These are phyloP conservation scores for Kwoniella newhampshirensis DNA, from an alignment of 768 basidiomycete genomes.

Conservation along the genomic window DNA sequence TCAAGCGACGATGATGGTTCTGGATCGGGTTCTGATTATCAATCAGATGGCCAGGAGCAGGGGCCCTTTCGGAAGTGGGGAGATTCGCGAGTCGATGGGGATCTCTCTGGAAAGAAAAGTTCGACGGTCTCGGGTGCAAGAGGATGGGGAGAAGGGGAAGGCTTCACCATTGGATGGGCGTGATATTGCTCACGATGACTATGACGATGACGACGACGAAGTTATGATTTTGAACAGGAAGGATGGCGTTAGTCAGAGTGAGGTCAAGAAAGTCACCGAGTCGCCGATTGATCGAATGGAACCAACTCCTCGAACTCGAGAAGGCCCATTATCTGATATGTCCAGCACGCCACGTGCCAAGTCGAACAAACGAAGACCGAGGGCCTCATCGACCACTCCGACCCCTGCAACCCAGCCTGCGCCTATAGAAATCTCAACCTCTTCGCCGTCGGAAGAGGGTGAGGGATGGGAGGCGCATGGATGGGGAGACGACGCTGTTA, in stretches of 20 bases:
- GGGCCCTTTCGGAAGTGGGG: slow-evolving; percentile 46
- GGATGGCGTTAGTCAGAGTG: no score
- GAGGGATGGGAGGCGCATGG: neutral
- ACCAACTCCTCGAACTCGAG: no score
- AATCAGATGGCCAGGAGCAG: slow-evolving; percentile 10
- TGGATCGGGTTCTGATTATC: neutral
- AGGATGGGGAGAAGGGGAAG: slow-evolving; percentile 5
- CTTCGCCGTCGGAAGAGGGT: no score
- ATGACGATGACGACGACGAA: neutral
- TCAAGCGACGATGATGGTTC: neutral
- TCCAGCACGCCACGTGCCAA: neutral
- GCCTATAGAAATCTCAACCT: no score
- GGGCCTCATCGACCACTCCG: neutral
- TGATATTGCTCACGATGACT: slow-evolving; percentile 5
- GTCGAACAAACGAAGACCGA: neutral
- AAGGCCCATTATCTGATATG: neutral
- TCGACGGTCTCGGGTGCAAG: slow-evolving; percentile 13
- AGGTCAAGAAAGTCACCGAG: no score
- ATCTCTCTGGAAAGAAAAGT: slow-evolving; percentile 28
- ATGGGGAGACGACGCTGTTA: slow-evolving; percentile 19
- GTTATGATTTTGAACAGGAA: no score
- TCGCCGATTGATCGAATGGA: no score
- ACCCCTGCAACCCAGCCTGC: neutral
- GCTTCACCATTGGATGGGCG: neutral
- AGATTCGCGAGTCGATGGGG: slow-evolving; percentile 40